Evolutionary conservation across 208 protist species (phyloP).

Genomic region (Acanthamoeba royreba): DNA sequence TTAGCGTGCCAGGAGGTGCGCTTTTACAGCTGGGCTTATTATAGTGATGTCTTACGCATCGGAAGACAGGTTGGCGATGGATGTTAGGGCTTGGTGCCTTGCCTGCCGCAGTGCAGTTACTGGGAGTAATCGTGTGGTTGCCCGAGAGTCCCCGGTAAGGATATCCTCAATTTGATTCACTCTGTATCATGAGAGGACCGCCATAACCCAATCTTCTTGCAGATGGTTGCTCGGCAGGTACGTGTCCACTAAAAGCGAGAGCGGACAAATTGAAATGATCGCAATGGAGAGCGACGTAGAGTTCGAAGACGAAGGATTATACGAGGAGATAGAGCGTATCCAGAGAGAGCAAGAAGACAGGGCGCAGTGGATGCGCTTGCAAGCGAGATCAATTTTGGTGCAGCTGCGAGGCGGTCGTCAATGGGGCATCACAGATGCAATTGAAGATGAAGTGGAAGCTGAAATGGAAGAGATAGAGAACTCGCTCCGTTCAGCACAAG

Average conservation of each 20-base stretch:
- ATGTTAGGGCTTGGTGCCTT: conserved; percentile 84
- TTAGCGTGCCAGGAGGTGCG: neutral
- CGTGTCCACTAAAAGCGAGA: conserved; percentile 67
- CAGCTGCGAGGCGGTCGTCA: neutral
- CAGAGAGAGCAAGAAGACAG: neutral
- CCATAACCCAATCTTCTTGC: too few species aligned
- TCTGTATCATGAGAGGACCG: too few species aligned
- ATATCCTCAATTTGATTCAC: too few species aligned
- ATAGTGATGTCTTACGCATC: neutral
- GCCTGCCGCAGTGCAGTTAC: conserved; percentile 84
- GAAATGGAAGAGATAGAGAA: neutral
- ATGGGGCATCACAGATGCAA: neutral
- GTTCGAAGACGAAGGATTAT: conserved; percentile 65
- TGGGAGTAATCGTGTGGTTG: conserved; percentile 82
- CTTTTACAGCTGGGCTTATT: neutral
- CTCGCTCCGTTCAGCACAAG: neutral
- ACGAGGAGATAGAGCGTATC: conserved; percentile 49
- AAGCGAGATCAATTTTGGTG: conserved; percentile 73
- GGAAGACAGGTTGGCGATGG: conserved; percentile 81
- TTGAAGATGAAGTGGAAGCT: neutral
- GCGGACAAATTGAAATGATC: conserved; percentile 70
- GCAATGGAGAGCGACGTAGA: conserved; percentile 47
- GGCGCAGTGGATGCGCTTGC: neutral
- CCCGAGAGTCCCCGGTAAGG: conserved; percentile 82
- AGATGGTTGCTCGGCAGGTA: conserved; percentile 81